Base-by-base conservation (phyloP, 1,284 basidiomycete genomes). In the Microbotryum lychnidis-dioicae region DNA sequence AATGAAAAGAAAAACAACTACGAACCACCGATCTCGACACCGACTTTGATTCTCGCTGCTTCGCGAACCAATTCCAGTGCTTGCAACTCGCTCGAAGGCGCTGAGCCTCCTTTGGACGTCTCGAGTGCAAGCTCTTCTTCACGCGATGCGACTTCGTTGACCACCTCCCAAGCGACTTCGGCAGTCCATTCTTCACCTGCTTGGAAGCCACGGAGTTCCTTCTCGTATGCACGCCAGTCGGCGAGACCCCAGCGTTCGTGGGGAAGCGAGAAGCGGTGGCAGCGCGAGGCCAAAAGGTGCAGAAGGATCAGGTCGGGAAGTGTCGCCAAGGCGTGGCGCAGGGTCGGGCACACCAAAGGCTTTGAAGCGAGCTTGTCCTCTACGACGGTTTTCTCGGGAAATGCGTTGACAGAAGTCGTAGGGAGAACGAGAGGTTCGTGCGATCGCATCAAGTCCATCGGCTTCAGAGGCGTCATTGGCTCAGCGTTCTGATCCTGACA, bases 91-190 rank as follows among this genome's bases (percentile, higher is more conserved):
- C 14, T 42, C 37, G 37, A 42, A 10, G 31, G 9, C 31, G 37
- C 37, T 0, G 37, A 18, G 14, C 14, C 16, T 16, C 37, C 37
- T 42, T 6, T 3, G 14, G 12, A 3, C 37, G 37, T 42, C 37
- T 42, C 37, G 37, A 42, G 37, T 3, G 37, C 37, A 18, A 42
- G 37, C 54, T 31, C 50, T 14, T 48, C 47, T 2, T 51, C 25
- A 6, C 64, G 50, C 7, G 62, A 25, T 23, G 54, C 57, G 8
- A 65, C 56, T 54, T 72, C 70, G 29, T 52, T 57, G 9, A 50
- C 62, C 45, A 72, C 47, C 61, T 72, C 70, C 66, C 66, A 70
- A 23, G 64, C 70, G 18, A 72, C 62, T 56, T 72, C 71, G 8
- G 54, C 58, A 14, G 62, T 64, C 69, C 70, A 71, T 49, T 71